Evolutionary conservation across 495 filamentous ascomycete genomes (phyloP).

Genomic region (Parmelia sp.): DNA sequence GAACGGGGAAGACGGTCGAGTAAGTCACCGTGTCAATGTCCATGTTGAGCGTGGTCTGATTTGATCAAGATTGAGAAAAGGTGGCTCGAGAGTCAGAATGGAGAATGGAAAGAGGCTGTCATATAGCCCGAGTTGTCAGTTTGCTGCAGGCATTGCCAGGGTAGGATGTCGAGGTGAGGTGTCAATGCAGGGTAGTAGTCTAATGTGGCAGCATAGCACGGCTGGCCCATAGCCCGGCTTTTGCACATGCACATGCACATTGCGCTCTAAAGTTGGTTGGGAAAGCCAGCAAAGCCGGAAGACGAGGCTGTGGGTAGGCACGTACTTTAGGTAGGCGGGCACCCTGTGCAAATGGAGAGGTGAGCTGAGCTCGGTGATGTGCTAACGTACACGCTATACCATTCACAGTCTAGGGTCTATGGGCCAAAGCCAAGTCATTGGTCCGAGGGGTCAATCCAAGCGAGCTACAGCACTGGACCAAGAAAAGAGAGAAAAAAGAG

Average conservation of each 20-base stretch:
- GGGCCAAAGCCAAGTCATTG: too few relatives aligned
- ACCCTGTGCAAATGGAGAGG: too few relatives aligned
- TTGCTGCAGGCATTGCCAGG: not conserved
- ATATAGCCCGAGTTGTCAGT: not conserved
- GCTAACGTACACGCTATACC: not conserved
- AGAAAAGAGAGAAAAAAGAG: too few relatives aligned
- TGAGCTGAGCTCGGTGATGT: too few relatives aligned
- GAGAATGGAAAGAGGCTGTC: not conserved
- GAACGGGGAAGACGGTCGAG: constrained; percentile 7
- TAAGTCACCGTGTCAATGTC: constrained; percentile 12
- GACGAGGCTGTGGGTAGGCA: too few relatives aligned
- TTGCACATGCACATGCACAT: too few relatives aligned
- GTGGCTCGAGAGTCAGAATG: too few relatives aligned
- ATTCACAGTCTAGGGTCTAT: too few relatives aligned
- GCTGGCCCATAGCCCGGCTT: too few relatives aligned
- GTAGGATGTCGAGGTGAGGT: not conserved
- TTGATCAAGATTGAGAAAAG: not conserved
- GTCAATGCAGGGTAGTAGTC: not conserved
- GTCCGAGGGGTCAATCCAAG: not conserved
- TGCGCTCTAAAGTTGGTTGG: too few relatives aligned
- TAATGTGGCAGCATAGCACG: not conserved
- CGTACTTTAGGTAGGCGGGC: too few relatives aligned
- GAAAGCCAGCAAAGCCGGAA: too few relatives aligned
- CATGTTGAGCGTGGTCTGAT: not conserved
- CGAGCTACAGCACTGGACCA: not conserved